phyloP scores from a whole-genome alignment of 176 grass and related monocot species.

The Puccinellia tenuiflora region DNA sequence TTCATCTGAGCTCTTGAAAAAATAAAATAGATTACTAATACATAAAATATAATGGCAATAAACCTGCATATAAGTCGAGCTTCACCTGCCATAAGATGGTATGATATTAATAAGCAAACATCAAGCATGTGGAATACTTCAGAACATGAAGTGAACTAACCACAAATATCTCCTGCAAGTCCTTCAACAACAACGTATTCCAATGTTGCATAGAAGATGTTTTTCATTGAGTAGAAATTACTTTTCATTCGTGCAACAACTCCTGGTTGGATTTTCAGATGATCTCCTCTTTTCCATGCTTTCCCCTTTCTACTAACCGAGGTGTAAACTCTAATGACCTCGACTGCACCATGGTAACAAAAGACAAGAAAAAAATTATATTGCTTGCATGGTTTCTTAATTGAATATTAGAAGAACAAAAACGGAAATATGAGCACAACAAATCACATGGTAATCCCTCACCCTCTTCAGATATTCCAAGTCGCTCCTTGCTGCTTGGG shows the following conservation, averaged over 20 bases:
- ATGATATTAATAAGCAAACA: background rate
- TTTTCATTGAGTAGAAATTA: conserved; percentile 22
- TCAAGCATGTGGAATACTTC: background rate
- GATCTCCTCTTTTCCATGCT: conserved; percentile 42
- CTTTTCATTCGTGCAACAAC: conserved; percentile 11
- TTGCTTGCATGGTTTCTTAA: background rate
- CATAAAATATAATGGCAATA: background rate
- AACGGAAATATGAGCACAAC: background rate
- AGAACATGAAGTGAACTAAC: conserved; percentile 29
- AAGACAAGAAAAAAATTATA: background rate
- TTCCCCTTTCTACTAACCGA: conserved; percentile 39
- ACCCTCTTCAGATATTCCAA: conserved; percentile 49
- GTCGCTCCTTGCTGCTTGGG: conserved; percentile 33
- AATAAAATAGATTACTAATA: background rate
- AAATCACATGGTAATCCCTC: conserved; percentile 4
- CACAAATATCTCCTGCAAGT: conserved; percentile 44
- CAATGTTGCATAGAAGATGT: conserved; percentile 31
- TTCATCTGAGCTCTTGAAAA: background rate
- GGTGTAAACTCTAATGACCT: conserved; percentile 40
- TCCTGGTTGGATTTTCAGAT: conserved; percentile 35
- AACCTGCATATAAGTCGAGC: conserved; percentile 51
- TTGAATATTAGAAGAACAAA: background rate
- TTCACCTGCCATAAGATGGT: conserved; percentile 35
- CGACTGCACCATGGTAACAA: background rate
- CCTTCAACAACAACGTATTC: conserved; percentile 51